These are phyloP conservation scores for Umbelopsis sp. DNA, from an alignment of 192 early-diverging fungal species.

Conservation along the genomic window DNA sequence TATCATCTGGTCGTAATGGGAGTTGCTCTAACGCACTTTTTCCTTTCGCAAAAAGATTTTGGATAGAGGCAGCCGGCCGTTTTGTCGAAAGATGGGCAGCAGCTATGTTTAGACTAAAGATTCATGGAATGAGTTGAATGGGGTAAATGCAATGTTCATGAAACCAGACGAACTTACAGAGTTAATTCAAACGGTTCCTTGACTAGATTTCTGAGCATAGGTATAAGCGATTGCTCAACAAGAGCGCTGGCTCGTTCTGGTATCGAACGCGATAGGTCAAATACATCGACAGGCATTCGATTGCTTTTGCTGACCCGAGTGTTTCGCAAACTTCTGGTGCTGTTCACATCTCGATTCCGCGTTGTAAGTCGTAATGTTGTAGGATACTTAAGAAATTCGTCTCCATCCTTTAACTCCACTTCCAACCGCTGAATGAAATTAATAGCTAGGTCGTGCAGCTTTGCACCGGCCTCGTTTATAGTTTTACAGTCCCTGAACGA, in stretches of 20 bases:
- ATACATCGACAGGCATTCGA: constrained; percentile 34
- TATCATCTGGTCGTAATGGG: not conserved
- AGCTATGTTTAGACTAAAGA: constrained; percentile 17
- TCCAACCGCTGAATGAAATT: constrained; percentile 33
- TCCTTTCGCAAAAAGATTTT: not conserved
- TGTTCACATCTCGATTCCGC: not conserved
- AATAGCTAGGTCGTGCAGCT: constrained; percentile 20
- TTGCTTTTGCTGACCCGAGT: constrained; percentile 21
- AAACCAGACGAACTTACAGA: constrained; percentile 1
- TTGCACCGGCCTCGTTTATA: constrained; percentile 16
- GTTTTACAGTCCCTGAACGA: constrained; percentile 38
- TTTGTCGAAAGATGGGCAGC: constrained; percentile 6
- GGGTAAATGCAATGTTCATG: not conserved
- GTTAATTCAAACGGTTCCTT: constrained; percentile 21
- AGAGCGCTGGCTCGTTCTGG: constrained; percentile 5
- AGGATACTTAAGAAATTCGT: constrained; percentile 31
- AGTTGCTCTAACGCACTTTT: not conserved
- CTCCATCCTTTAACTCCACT: not conserved
- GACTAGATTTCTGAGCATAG: constrained; percentile 14
- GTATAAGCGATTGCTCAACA: constrained; percentile 2
- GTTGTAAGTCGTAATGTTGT: constrained; percentile 28
- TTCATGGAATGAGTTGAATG: not conserved
- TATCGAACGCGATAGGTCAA: constrained; percentile 15
- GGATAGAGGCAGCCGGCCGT: constrained; percentile 9
- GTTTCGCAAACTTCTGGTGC: constrained; percentile 14